Evolutionary conservation across 208 protist genomes (phyloP).

Genomic region (Crithidia expoeki): DNA sequence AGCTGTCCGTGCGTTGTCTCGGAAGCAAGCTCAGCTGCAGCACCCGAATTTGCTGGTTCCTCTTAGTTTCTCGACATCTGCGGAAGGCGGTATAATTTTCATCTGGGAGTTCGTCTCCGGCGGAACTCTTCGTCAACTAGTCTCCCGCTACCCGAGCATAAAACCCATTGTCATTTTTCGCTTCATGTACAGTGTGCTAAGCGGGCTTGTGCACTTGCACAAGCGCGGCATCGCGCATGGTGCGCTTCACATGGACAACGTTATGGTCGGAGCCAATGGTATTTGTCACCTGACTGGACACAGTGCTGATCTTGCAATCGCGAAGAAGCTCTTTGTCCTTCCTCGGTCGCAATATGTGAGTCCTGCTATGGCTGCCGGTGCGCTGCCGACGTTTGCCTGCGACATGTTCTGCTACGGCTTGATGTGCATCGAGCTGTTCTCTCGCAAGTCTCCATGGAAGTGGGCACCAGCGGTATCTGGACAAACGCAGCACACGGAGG

Average conservation of each 20-base stretch:
- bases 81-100: conserved; percentile 17
- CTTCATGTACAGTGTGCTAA: conserved; percentile 56
- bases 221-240: conserved; percentile 56
- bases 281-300: conserved; percentile 65
- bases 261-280: conserved; percentile 59
- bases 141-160: conserved; percentile 28
- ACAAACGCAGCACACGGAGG: not conserved
- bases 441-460: conserved; percentile 23
- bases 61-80: conserved; percentile 3
- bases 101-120: conserved; percentile 47
- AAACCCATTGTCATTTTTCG: conserved; percentile 33
- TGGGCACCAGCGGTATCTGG: conserved; percentile 3
- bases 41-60: conserved; percentile 19
- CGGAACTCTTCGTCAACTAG: conserved; percentile 35
- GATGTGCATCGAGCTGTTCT: conserved; percentile 60
- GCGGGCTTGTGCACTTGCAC: conserved; percentile 64
- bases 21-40: not conserved
- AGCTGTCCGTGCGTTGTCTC: not conserved
- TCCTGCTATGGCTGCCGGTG: conserved; percentile 61
- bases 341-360: conserved; percentile 60
- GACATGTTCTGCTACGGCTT: conserved; percentile 78
- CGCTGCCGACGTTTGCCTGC: conserved; percentile 37
- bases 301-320: conserved; percentile 15
- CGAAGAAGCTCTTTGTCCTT: conserved; percentile 33
- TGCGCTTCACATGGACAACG: conserved; percentile 64